Conservation (phyloP, 2,329 filamentous ascomycete genomes). For the Talaromyces sp. region DNA sequence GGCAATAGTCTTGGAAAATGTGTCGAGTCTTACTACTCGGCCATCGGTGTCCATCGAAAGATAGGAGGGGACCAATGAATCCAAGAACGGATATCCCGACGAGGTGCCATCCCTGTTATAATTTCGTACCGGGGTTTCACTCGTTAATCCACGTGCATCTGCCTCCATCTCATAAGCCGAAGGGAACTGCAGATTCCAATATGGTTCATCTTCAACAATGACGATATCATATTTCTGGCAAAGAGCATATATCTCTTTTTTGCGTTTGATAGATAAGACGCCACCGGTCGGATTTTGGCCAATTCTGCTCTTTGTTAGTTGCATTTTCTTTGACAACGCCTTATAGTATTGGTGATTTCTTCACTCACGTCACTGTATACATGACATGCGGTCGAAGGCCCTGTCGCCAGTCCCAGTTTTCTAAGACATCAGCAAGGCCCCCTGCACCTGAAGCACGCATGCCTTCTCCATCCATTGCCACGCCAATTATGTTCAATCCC, state of each 20-base stretch:
- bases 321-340: not conserved
- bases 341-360: not conserved
- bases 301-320: slow-evolving; percentile 54
- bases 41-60: slow-evolving; percentile 81
- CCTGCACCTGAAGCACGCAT: slow-evolving; percentile 75
- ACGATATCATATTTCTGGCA: slow-evolving; percentile 85
- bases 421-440: slow-evolving; percentile 74
- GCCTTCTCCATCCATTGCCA: slow-evolving; percentile 76
- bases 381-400: slow-evolving; percentile 80
- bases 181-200: slow-evolving; percentile 92
- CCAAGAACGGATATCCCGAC: slow-evolving; percentile 75
- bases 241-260: slow-evolving; percentile 76
- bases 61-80: slow-evolving; percentile 81
- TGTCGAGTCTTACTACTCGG: slow-evolving; percentile 85
- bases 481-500: slow-evolving; percentile 72
- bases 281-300: slow-evolving; percentile 88
- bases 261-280: slow-evolving; percentile 71
- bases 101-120: slow-evolving; percentile 52
- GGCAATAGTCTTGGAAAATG: slow-evolving; percentile 90
- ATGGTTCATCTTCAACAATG: slow-evolving; percentile 92
- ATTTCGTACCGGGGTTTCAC: slow-evolving; percentile 39
- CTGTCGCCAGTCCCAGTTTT: slow-evolving; percentile 75
- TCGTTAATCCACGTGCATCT: slow-evolving; percentile 29
- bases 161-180: slow-evolving; percentile 59
- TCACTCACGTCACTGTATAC: slow-evolving; percentile 83